Conservation (phyloP, 2,329 filamentous ascomycete genomes). For the Colletotrichum salicis region DNA sequence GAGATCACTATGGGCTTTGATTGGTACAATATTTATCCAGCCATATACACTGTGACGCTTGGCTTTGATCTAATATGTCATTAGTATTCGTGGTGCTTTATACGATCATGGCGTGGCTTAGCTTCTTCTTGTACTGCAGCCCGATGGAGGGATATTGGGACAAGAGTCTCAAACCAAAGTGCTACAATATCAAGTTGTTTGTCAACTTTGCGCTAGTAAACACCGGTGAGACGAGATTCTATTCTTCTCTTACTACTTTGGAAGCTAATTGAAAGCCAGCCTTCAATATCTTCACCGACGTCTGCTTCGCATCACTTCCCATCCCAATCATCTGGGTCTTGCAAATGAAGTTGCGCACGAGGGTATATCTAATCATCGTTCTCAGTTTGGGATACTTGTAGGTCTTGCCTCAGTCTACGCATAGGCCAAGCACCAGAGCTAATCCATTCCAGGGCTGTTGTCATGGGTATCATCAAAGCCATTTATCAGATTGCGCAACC, state of each 20-base stretch:
- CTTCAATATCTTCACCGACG: conserved; percentile 56
- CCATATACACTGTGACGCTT: neutral
- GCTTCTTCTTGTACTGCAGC: conserved; percentile 40
- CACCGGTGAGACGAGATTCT: conserved; percentile 15
- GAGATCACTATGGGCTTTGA: conserved; percentile 39
- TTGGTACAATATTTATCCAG: conserved; percentile 20
- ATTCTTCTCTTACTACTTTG: neutral
- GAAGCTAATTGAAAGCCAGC: conserved; percentile 36
- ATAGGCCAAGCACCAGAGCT: neutral
- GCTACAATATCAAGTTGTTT: conserved; percentile 37
- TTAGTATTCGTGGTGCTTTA: conserved; percentile 39
- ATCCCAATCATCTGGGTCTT: conserved; percentile 54
- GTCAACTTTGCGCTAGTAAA: conserved; percentile 55
- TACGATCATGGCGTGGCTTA: conserved; percentile 38
- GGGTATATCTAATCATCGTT: conserved; percentile 52
- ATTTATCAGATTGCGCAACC: conserved; percentile 49
- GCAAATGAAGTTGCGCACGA: conserved; percentile 50
- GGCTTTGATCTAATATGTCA: neutral
- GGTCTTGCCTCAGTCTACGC: conserved; percentile 7
- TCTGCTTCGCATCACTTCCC: conserved; percentile 54
- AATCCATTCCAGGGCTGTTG: conserved; percentile 45
- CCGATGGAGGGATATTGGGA: conserved; percentile 41
- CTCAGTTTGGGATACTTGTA: conserved; percentile 55
- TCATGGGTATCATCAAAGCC: conserved; percentile 52
- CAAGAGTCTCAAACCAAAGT: conserved; percentile 29